Evolutionary conservation across 1,284 basidiomycete genomes (phyloP).

Genomic region (Cystobasidium sp.): DNA sequence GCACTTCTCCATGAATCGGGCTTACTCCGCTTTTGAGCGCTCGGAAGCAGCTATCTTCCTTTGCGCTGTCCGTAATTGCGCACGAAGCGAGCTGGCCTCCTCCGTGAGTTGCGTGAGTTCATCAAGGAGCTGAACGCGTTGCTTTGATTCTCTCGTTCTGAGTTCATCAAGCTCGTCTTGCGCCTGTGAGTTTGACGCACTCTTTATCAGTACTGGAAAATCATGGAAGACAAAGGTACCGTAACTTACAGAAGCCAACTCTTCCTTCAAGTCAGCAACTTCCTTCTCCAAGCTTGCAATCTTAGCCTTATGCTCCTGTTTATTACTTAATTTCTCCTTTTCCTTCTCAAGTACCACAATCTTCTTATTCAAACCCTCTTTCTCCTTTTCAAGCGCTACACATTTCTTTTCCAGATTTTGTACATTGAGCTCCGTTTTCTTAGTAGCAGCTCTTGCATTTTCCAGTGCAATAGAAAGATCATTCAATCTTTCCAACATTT

Average conservation of each 20-base stretch:
- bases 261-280: slow-evolving; percentile 48
- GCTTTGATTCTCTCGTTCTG: slow-evolving; percentile 47
- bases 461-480: slow-evolving; percentile 43
- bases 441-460: slow-evolving; percentile 46
- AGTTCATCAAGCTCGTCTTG: slow-evolving; percentile 51
- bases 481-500: slow-evolving; percentile 51
- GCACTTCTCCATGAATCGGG: too few relatives aligned
- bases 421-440: slow-evolving; percentile 41
- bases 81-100: slow-evolving; percentile 33
- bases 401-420: slow-evolving; percentile 43
- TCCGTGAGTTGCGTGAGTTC: slow-evolving; percentile 39
- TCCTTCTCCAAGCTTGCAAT: slow-evolving; percentile 21
- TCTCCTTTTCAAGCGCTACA: not conserved
- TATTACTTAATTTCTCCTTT: slow-evolving; percentile 14
- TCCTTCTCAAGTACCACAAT: slow-evolving; percentile 1
- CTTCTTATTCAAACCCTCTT: slow-evolving; percentile 39
- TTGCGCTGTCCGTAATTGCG: slow-evolving; percentile 35
- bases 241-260: slow-evolving; percentile 45
- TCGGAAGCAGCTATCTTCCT: slow-evolving; percentile 18
- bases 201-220: not conserved
- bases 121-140: slow-evolving; percentile 47
- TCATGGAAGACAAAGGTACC: not conserved
- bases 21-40: not conserved
- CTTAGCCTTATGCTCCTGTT: not conserved
- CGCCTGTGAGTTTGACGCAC: not conserved